Percentiles rank a stretch among this genome's conserved stretches.
Evolutionary conservation across 805 yeast genomes (phyloP).

Genomic region (Grigorovia jiainica): DNA sequence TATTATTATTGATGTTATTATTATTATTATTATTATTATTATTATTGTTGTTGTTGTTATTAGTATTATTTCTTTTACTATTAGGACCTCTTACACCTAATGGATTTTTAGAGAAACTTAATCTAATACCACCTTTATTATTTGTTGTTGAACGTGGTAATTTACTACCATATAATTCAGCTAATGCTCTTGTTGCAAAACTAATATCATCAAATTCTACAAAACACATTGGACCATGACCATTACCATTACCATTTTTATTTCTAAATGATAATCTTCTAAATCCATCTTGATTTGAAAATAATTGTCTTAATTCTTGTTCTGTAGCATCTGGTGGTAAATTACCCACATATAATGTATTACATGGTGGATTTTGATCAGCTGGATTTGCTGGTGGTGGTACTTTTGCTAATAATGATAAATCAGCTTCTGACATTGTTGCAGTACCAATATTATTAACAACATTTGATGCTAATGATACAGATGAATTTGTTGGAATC

Average conservation of each 20-base stretch:
- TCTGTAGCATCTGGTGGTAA: constrained; percentile 96
- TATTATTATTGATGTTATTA: not conserved
- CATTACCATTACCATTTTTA: constrained; percentile 39
- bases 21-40: constrained; percentile 5
- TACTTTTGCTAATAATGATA: constrained; percentile 64
- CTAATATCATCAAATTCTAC: constrained; percentile 97
- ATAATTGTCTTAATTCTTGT: constrained; percentile 77
- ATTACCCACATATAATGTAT: constrained; percentile 93
- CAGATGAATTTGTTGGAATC: constrained; percentile 3
- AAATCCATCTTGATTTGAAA: constrained; percentile 85
- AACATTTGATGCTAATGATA: constrained; percentile 4
- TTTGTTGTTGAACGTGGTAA: constrained; percentile 60
- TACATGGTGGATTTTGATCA: constrained; percentile 98
- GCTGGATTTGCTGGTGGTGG: constrained; percentile 97
- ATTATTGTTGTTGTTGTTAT: constrained; percentile 6
- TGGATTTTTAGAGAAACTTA: constrained; percentile 93
- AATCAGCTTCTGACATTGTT: constrained; percentile 41
- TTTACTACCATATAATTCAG: constrained; percentile 87
- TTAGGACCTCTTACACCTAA: constrained; percentile 84
- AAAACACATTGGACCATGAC: constrained; percentile 98
- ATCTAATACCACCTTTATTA: constrained; percentile 83
- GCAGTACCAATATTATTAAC: constrained; percentile 8
- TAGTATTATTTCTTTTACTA: constrained; percentile 32
- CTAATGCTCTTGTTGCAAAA: constrained; percentile 86
- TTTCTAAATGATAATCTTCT: constrained; percentile 87